Percentiles rank a stretch among this genome's conserved stretches.
These are phyloP conservation scores for Chlamydomonas sphaeroides DNA, from an alignment of 139 green algal species.

Conservation along the genomic window DNA sequence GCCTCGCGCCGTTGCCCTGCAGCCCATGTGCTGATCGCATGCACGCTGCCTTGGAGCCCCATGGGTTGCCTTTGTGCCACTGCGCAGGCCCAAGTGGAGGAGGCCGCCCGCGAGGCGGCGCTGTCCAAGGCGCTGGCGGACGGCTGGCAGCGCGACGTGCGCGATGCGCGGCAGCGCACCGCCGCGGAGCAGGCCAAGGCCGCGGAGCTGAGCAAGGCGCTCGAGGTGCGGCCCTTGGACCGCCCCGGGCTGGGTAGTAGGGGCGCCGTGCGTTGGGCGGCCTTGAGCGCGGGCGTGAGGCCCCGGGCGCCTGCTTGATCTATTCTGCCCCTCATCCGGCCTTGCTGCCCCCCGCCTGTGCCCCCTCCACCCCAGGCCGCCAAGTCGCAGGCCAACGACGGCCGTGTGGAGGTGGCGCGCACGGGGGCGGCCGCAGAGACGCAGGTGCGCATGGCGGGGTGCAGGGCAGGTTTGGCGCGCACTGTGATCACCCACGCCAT, in stretches of 20 bases:
- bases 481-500: too few relatives aligned
- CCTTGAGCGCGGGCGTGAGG: too few relatives aligned
- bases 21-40: too few relatives aligned
- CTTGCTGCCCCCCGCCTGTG: too few relatives aligned
- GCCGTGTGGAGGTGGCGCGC: conserved; percentile 1
- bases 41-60: too few relatives aligned
- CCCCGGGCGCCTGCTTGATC: too few relatives aligned
- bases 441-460: too few relatives aligned
- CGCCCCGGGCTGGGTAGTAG: too few relatives aligned
- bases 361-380: not conserved
- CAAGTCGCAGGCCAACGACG: not conserved
- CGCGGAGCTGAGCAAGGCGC: not conserved
- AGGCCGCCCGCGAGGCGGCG: conserved; percentile 40
- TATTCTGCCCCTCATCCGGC: too few relatives aligned
- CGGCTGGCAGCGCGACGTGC: conserved; percentile 48
- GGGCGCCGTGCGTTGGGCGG: too few relatives aligned
- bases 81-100: conserved; percentile 27
- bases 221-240: not conserved
- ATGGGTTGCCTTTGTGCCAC: too few relatives aligned
- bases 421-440: conserved; percentile 6
- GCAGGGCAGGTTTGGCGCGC: not conserved
- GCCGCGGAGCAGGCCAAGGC: not conserved
- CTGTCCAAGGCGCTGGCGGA: conserved; percentile 53
- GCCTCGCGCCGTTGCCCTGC: too few relatives aligned
- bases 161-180: not conserved